These are phyloP conservation scores for Petrea volubilis DNA, from an alignment of 257 asterid species.

Conservation along the genomic window DNA sequence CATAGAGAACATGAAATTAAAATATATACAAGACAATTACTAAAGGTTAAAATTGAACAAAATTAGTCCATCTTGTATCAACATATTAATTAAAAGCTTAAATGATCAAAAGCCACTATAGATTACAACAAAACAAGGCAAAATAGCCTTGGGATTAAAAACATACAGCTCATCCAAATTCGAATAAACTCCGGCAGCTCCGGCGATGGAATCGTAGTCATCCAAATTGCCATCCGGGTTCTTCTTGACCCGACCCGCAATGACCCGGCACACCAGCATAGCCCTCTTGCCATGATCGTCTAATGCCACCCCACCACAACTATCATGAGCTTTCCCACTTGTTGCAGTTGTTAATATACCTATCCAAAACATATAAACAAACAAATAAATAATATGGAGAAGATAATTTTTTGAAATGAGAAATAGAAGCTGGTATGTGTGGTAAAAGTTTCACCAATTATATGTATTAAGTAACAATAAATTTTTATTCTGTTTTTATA, in stretches of 20 bases:
- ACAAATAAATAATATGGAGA: too few species aligned
- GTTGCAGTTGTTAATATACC: conserved; percentile 78
- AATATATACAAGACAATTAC: conserved; percentile 22
- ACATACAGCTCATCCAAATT: conserved; percentile 82
- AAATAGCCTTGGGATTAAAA: conserved; percentile 75
- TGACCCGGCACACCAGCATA: conserved; percentile 87
- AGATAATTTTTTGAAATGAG: too few species aligned
- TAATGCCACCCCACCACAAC: conserved; percentile 28
- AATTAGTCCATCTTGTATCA: conserved; percentile 14
- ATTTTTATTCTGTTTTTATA: too few species aligned
- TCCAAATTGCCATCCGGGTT: conserved; percentile 56
- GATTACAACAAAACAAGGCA: conserved; percentile 92
- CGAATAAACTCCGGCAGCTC: conserved; percentile 66
- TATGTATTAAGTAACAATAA: too few species aligned
- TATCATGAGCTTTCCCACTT: conserved; percentile 84
- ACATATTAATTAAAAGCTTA: neutral
- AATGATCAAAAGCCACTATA: conserved; percentile 60
- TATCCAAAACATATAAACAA: conserved; percentile 14
- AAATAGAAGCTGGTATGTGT: too few species aligned
- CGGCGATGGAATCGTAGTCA: conserved; percentile 75
- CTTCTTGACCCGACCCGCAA: conserved; percentile 84
- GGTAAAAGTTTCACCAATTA: too few species aligned
- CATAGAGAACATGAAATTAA: conserved; percentile 19
- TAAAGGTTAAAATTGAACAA: conserved; percentile 21
- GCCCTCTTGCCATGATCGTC: conserved; percentile 64